Evolutionary conservation across 75 land plant species (phyloP).

Genomic region (Chamaecyparis obtusa): DNA sequence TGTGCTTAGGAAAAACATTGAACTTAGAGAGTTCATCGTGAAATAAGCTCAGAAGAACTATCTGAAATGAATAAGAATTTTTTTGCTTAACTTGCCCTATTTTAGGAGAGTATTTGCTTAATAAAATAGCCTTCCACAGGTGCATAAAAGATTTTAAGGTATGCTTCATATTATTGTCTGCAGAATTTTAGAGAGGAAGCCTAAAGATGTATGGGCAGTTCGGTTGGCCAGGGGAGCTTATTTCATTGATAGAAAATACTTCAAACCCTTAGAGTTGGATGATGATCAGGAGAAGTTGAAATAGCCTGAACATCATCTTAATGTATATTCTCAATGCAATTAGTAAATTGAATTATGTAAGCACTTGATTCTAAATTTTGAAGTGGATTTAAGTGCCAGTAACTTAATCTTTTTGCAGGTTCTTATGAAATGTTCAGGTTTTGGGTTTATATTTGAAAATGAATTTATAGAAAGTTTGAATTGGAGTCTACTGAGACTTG

Average conservation of each 20-base stretch:
- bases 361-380: neutral
- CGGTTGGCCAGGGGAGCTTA: constrained; percentile 74
- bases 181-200: constrained; percentile 81
- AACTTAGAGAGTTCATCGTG: neutral
- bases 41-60: no score
- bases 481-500: no score
- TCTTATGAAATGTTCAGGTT: neutral
- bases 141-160: neutral
- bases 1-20: no score
- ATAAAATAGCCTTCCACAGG: neutral
- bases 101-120: neutral
- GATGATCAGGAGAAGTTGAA: constrained; percentile 8
- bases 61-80: no score
- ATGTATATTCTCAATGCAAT: neutral
- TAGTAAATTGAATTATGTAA: neutral
- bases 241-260: constrained; percentile 74
- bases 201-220: constrained; percentile 91
- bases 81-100: neutral
- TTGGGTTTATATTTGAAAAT: neutral
- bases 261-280: constrained; percentile 62
- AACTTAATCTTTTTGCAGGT: no score
- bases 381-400: neutral
- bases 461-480: no score
- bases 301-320: neutral
- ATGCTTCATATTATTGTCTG: neutral